Conservation (phyloP, 805 yeast genomes). For the Candida peoriensis region DNA sequence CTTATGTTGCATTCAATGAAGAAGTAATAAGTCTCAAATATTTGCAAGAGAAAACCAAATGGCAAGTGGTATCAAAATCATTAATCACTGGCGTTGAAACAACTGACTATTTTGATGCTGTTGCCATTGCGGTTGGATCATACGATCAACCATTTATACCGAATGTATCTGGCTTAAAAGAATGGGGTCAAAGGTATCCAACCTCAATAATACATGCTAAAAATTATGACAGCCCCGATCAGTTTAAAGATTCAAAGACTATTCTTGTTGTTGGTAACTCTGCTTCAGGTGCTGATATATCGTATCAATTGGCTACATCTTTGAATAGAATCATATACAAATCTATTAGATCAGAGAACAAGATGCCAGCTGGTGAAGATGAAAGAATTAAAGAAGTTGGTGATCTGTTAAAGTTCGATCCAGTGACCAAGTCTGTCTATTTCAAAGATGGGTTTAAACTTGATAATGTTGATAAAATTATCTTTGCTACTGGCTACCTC, state of each 20-base stretch:
- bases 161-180: conserved; percentile 44
- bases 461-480: conserved; percentile 46
- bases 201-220: conserved; percentile 53
- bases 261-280: conserved; percentile 71
- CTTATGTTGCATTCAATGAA: conserved; percentile 39
- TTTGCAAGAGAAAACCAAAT: conserved; percentile 24
- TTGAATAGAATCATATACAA: conserved; percentile 40
- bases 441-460: conserved; percentile 46
- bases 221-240: conserved; percentile 42
- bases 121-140: conserved; percentile 61
- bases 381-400: conserved; percentile 37
- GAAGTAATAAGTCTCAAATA: conserved; percentile 39
- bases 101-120: conserved; percentile 47
- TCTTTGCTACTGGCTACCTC: conserved; percentile 75
- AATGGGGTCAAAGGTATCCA: conserved; percentile 41
- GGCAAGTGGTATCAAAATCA: conserved; percentile 38
- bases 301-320: conserved; percentile 49
- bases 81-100: conserved; percentile 19
- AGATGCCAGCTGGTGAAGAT: conserved; percentile 39
- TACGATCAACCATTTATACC: conserved; percentile 61
- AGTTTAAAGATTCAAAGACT: conserved; percentile 32
- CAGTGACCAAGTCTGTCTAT: conserved; percentile 32
- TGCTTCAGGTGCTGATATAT: conserved; percentile 72
- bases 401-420: conserved; percentile 36
- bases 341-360: conserved; percentile 42